Base-by-base conservation (phyloP, 2,329 filamentous ascomycete species). In the Keithomyces neogunnii region DNA sequence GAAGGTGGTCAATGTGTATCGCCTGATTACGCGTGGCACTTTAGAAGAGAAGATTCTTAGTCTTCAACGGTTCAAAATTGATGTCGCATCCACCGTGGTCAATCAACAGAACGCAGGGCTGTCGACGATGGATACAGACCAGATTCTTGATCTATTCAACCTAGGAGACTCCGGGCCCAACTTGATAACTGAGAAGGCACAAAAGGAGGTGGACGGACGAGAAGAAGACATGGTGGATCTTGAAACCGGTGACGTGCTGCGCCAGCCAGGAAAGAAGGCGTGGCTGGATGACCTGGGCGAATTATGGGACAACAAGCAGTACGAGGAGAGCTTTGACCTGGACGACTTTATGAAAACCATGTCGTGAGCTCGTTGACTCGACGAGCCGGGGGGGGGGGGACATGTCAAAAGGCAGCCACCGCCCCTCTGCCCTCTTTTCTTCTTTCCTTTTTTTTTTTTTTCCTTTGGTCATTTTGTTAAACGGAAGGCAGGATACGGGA, bases 1-100 rank as follows among this genome's bases (percentile, higher is more conserved):
- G 82, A 99, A 97, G 80, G 93, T 97, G 38, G 93, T 99, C 60
- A 99, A 99, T 64, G 93, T 99, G 13, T 99, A 99, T 70, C 89
- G 93, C 29, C 78, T 99, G 58, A 93, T 99, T 62, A 99, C 93
- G 5, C 82, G 93, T 59, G 93, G 93, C 56, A 99, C 95, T 2
- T 73, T 99, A 47, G 93, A 99, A 69, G 93, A 99, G 75, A 99
- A 99, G 81, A 99, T 99, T 64, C 74, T 99, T 63, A 95, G 88
- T 64, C 84, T 99, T 51, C 93, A 99, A 81, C 86, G 93, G 48
- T 99, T 99, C 84, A 99, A 99, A 77, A 96, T 99, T 63, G 93
- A 99, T 68, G 91, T 99, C 26, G 95, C 93, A 42, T 95, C 88
- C 48, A 99, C 95, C 0, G 93, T 99, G 5, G 95, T 99, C 58